Evolutionary conservation across 139 green algal genomes (phyloP).

Genomic region (Chlamydomonas sp.): DNA sequence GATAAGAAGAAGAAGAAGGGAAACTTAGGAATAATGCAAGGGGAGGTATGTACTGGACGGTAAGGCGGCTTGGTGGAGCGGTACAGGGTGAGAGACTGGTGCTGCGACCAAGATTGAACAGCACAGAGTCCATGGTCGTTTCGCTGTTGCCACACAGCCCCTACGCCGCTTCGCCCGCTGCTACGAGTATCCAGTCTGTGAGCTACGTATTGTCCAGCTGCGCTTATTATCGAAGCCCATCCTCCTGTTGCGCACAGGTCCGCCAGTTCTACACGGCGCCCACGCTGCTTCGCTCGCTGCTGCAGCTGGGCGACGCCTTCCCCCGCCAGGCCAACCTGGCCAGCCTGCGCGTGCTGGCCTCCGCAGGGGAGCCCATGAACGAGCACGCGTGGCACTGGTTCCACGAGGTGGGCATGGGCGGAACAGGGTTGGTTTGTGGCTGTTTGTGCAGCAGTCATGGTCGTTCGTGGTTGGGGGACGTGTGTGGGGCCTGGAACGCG

Average conservation of each 20-base stretch:
- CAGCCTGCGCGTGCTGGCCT: slow-evolving; percentile 87
- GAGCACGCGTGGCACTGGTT: slow-evolving; percentile 95
- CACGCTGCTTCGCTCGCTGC: slow-evolving; percentile 91
- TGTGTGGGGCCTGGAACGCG: too few species aligned
- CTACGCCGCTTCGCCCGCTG: background rate
- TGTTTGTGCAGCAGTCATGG: too few species aligned
- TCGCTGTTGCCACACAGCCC: background rate
- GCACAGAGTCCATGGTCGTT: background rate
- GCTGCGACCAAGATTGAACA: too few species aligned
- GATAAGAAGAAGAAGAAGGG: too few species aligned
- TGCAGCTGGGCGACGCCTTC: slow-evolving; percentile 82
- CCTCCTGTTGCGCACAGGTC: slow-evolving; percentile 42
- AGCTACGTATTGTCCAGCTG: background rate
- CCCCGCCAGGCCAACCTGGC: slow-evolving; percentile 53
- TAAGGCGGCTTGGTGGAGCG: too few species aligned
- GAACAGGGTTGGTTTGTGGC: background rate
- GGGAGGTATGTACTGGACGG: too few species aligned
- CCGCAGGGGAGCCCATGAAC: slow-evolving; percentile 98
- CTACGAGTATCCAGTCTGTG: too few species aligned
- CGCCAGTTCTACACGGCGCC: slow-evolving; percentile 96
- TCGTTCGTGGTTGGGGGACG: too few species aligned
- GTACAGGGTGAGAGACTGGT: too few species aligned
- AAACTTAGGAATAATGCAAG: too few species aligned
- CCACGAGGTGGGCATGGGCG: slow-evolving; percentile 59
- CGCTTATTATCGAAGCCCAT: too few species aligned